Percentiles rank a stretch among this genome's conserved stretches.
These are phyloP conservation scores for Zygosaccharomyces lentus DNA, from an alignment of 805 yeast genomes.

Conservation along the genomic window DNA sequence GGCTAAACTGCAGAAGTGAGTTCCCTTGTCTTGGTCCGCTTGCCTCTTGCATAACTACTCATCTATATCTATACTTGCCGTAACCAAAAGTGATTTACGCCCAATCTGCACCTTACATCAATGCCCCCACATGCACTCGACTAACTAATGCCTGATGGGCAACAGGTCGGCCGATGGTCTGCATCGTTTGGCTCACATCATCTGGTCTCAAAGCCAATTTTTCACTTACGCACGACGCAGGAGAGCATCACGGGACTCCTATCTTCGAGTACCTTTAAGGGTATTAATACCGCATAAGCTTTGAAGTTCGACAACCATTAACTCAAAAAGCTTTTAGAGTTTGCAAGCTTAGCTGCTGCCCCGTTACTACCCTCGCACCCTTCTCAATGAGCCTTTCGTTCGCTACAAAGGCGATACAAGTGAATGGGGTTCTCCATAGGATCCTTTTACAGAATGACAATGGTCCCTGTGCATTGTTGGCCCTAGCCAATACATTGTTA, in stretches of 20 bases:
- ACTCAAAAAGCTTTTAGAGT: not conserved
- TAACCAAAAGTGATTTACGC: slow-evolving; percentile 5
- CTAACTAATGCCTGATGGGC: not conserved
- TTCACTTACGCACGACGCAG: not conserved
- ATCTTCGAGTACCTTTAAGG: not conserved
- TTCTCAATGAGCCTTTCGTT: slow-evolving; percentile 19
- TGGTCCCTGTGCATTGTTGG: slow-evolving; percentile 87
- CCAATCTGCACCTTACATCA: not conserved
- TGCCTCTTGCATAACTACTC: slow-evolving; percentile 3
- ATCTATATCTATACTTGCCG: slow-evolving; percentile 7
- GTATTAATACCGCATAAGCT: not conserved
- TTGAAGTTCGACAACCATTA: not conserved
- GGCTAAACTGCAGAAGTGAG: slow-evolving; percentile 35
- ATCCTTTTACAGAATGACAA: slow-evolving; percentile 72
- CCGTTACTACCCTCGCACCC: not conserved
- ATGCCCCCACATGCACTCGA: not conserved
- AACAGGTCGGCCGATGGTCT: not conserved
- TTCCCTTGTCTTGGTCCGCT: slow-evolving; percentile 12
- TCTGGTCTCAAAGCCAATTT: slow-evolving; percentile 1
- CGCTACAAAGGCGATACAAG: slow-evolving; percentile 22
- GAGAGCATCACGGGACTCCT: not conserved
- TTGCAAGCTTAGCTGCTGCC: not conserved
- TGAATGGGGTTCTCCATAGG: slow-evolving; percentile 40
- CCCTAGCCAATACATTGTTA: slow-evolving; percentile 66
- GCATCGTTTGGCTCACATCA: not conserved